Percentiles rank a stretch among this genome's conserved stretches.
phyloP scores from a whole-genome alignment of 2,329 filamentous ascomycete species.

The Eurotiales sp. region DNA sequence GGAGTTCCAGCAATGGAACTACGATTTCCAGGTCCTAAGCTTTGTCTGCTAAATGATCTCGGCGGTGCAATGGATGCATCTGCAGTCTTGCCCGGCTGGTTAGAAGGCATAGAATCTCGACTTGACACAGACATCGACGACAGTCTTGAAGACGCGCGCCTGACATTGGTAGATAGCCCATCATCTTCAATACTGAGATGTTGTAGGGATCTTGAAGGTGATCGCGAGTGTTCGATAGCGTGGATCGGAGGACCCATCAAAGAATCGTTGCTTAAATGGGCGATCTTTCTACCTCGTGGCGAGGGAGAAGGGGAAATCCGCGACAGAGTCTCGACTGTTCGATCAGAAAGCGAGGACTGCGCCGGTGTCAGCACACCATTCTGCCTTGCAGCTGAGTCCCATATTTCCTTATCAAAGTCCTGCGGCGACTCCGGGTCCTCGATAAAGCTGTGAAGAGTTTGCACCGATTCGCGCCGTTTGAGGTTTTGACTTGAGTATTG shows the following conservation, averaged over 20 bases:
- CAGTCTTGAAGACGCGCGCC: slow-evolving; percentile 32
- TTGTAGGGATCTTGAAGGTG: slow-evolving; percentile 42
- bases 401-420: slow-evolving; percentile 13
- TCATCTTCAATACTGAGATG: slow-evolving; percentile 54
- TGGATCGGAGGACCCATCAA: slow-evolving; percentile 58
- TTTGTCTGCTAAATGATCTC: slow-evolving; percentile 21
- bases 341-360: slow-evolving; percentile 60
- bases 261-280: slow-evolving; percentile 67
- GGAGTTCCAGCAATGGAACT: slow-evolving; percentile 8
- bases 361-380: slow-evolving; percentile 20
- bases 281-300: slow-evolving; percentile 62
- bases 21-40: slow-evolving; percentile 16
- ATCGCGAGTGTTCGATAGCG: slow-evolving; percentile 50
- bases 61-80: slow-evolving; percentile 26
- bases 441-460: slow-evolving; percentile 20
- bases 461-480: slow-evolving; percentile 21
- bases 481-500: slow-evolving; percentile 8
- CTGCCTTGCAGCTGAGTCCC: slow-evolving; percentile 1
- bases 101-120: slow-evolving; percentile 4
- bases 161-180: slow-evolving; percentile 28
- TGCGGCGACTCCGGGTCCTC: slow-evolving; percentile 17
- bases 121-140: slow-evolving; percentile 23
- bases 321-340: slow-evolving; percentile 80
- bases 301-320: slow-evolving; percentile 74
- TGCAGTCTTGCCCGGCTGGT: not conserved